Base-by-base conservation (phyloP, 768 basidiomycete species). In the Leccinum variicolor region DNA sequence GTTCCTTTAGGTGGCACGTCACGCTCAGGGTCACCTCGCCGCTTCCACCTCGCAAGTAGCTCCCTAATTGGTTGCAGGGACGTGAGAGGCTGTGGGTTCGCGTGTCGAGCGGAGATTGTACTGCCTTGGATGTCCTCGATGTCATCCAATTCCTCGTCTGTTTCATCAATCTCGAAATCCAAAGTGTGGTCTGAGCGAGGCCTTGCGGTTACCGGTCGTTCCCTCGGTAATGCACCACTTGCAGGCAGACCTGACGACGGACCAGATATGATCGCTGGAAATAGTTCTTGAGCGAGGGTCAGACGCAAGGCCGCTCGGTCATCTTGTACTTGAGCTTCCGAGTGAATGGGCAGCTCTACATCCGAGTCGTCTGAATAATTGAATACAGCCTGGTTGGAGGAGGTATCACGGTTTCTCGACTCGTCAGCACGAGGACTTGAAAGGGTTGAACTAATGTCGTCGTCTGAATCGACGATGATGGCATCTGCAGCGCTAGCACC, bases 381-480 rank as follows among this genome's bases (percentile, higher is more conserved):
- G 34, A 43, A 19, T 54, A 54, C 29, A 51, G 57, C 52, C 50
- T 49, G 49, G 31, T 34, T 34, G 4, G 29, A 52, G 26, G 52
- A 39, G n/a, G 26, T 7, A 33, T 6, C 56, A 47, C 7, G 53
- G 56, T 49, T 29, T 49, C 43, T 53, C 54, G 29, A 50, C 14
- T 15, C 11, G 25, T 52, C 36, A 41, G 54, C 48, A 21, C 33
- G 53, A 51, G 31, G 31, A 13, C 31, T 33, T 33, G 53, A 50
- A 36, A 34, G 46, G 34, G 47, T 45, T 21, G 55, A 53, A 17
- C 29, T 21, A 1, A 41, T 25, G 52, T 58, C 62, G 45, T 71
- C 57, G 34, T 68, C 68, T 28, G 59, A 62, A 54, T 66, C 58
- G 49, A 65, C 57, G 52, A 61, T 6, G 33, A 71, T 69, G 48